Evolutionary conservation across 257 asterid species (phyloP), one percentile per base, ranked within the genome.

Genomic region (Solanum medicagineum): DNA sequence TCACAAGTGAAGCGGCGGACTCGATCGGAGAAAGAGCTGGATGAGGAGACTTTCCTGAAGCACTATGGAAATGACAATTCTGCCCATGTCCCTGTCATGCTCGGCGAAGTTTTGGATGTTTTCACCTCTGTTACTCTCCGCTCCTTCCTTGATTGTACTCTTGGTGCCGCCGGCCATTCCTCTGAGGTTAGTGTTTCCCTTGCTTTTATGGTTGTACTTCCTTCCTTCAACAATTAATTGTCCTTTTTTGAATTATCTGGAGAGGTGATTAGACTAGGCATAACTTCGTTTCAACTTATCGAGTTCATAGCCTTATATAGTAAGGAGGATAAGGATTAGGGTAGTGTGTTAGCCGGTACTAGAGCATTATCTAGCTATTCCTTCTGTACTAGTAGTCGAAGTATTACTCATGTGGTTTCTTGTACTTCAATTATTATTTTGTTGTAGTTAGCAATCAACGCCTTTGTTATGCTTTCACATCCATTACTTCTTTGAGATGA

Each of bases 101-200:
- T 94, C 13, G 98, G 97, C 13, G 99, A 96, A 90, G 97, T 95
- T 44, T 88, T 96, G 83, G 98, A 96, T 85, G 95, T 89, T 16
- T 95, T 96, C 82, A 83, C 95, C 74, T 90, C 97, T 15, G 79
- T 88, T 8, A 81, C 87, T 71, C 97, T 95, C 84, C 88, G 88
- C 20, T 94, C 98, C 10, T 96, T 96, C 88, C 97, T 94, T 83
- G 99, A 96, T 80, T 96, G 99, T 75, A 96, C 99, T 29, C 98
- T 96, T 16, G 99, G 99, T 32, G 98, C 98, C 42, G 99, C 94
- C 15, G 98, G 98, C 29, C 99, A 96, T 87, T 94, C 99, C 51
- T 89, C 94, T 44, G 93, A 93, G 91, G 99, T 96, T 24, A 45
- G 94, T 69, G 22, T 55, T 51, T 77, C 40, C 44, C 49, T 45